These are phyloP conservation scores for Mortierella claussenii DNA, from an alignment of 192 early-diverging fungal species.

Conservation along the genomic window DNA sequence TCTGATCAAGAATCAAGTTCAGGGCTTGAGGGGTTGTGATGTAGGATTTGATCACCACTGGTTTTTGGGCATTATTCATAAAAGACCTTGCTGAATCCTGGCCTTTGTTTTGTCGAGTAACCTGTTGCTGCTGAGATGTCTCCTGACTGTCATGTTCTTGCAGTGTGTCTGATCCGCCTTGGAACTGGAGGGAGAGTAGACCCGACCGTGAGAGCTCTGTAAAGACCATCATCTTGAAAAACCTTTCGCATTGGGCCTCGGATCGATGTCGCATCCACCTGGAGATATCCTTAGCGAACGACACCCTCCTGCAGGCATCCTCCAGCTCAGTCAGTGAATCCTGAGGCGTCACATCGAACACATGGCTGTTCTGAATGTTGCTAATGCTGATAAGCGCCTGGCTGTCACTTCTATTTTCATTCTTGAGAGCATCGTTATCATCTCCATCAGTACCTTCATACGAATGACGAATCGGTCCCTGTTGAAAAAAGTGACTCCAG, in stretches of 20 bases:
- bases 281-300: constrained; percentile 32
- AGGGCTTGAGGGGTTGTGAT: neutral
- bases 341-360: neutral
- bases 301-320: neutral
- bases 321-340: neutral
- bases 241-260: constrained; percentile 15
- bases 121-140: neutral
- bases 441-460: too few relatives aligned
- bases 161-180: neutral
- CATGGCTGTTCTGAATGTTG: neutral
- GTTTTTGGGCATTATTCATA: too few relatives aligned
- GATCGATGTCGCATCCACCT: constrained; percentile 38
- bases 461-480: neutral
- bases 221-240: constrained; percentile 5
- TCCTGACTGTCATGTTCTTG: neutral
- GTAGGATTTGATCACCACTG: neutral
- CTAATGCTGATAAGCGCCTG: neutral
- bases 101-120: too few relatives aligned
- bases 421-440: neutral
- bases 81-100: too few relatives aligned
- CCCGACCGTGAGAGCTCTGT: neutral
- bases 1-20: neutral
- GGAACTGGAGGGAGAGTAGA: neutral
- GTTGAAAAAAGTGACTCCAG: constrained; percentile 21
- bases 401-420: neutral